phyloP scores from a whole-genome alignment of 2,329 filamentous ascomycete genomes.

The Arthrobotrys iridis region DNA sequence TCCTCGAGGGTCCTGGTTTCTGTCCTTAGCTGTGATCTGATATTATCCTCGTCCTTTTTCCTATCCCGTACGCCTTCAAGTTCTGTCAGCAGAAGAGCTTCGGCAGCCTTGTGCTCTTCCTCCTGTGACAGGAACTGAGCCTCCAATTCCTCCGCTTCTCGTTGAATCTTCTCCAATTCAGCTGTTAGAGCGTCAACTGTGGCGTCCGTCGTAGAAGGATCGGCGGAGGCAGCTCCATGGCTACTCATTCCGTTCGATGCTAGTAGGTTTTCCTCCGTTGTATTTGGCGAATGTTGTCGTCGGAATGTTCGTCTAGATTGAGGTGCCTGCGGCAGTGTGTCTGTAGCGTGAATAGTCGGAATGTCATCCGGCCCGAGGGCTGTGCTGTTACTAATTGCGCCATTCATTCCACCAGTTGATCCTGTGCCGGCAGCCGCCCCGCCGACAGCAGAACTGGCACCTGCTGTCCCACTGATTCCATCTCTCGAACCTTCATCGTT shows the following conservation, averaged over 20 bases:
- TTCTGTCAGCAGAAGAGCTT: conserved; percentile 60
- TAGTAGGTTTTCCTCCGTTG: conserved; percentile 45
- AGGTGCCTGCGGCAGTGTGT: conserved; percentile 37
- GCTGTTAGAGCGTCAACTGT: conserved; percentile 70
- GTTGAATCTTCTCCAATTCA: conserved; percentile 79
- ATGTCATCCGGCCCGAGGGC: conserved; percentile 56
- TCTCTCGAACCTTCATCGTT: conserved; percentile 59
- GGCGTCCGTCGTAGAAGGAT: conserved; percentile 54
- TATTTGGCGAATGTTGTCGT: conserved; percentile 46
- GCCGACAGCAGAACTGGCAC: conserved; percentile 58
- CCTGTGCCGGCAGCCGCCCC: conserved; percentile 16
- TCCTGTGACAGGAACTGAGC: conserved; percentile 73
- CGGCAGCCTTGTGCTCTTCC: conserved; percentile 65
- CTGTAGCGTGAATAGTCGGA: conserved; percentile 55
- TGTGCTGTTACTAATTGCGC: conserved; percentile 25
- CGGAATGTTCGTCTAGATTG: conserved; percentile 49
- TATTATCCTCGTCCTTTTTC: conserved; percentile 67
- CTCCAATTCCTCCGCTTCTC: conserved; percentile 82
- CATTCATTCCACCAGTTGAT: conserved; percentile 32
- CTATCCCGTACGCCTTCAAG: conserved; percentile 57
- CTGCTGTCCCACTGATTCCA: conserved; percentile 58
- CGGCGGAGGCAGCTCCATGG: conserved; percentile 1
- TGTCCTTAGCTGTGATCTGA: conserved; percentile 56
- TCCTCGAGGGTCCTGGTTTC: conserved; percentile 66
- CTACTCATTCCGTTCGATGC: conserved; percentile 29